These are phyloP conservation scores for Serendipita sp. DNA, from an alignment of 1,284 basidiomycete genomes.

Conservation along the genomic window DNA sequence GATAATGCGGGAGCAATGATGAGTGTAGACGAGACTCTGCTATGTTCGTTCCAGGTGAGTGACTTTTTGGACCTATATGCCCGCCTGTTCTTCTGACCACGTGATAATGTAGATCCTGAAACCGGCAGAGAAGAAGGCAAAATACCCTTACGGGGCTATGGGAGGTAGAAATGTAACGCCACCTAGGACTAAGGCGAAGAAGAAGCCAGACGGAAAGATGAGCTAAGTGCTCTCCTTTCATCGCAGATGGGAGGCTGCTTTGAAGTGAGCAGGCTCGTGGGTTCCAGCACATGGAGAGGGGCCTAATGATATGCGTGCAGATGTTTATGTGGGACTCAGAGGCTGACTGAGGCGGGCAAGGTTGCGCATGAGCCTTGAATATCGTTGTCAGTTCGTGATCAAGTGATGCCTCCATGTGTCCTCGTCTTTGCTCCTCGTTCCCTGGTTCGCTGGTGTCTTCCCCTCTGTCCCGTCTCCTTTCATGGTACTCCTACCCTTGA, in stretches of 20 bases:
- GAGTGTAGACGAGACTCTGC: constrained; percentile 94
- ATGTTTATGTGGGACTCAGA: too few relatives aligned
- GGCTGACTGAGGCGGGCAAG: too few relatives aligned
- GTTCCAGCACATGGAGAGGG: not conserved
- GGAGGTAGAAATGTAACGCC: constrained; percentile 59
- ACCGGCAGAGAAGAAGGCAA: constrained; percentile 97
- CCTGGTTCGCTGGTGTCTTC: not conserved
- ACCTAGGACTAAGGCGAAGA: constrained; percentile 77
- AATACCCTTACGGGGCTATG: constrained; percentile 74
- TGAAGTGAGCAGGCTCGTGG: not conserved
- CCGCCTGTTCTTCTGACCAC: not conserved
- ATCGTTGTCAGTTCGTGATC: not conserved
- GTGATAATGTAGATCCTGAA: constrained; percentile 67
- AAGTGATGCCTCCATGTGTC: not conserved
- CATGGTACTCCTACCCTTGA: not conserved
- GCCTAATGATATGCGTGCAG: not conserved
- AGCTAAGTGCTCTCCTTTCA: constrained; percentile 7
- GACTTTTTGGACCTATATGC: not conserved
- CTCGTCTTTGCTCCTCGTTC: not conserved
- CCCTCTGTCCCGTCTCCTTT: not conserved
- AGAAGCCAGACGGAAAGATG: constrained; percentile 21
- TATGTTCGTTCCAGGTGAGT: constrained; percentile 92
- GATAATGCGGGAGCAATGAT: constrained; percentile 99
- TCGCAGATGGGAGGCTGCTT: not conserved
- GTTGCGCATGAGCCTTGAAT: not conserved